These are phyloP conservation scores for Populus tomentosa DNA, from an alignment of 441 rosid species.

Conservation along the genomic window DNA sequence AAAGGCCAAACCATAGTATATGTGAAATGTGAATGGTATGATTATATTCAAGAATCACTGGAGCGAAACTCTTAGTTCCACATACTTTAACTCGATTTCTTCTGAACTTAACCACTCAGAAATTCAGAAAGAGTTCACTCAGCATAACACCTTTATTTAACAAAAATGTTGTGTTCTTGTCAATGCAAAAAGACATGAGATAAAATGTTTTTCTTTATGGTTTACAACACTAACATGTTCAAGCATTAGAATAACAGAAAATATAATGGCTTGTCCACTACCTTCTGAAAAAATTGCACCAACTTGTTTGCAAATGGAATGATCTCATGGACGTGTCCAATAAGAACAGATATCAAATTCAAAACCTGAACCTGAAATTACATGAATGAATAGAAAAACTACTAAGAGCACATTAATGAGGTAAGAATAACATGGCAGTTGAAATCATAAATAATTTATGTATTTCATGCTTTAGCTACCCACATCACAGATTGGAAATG, in stretches of 20 bases:
- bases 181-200: neutral
- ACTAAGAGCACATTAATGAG: neutral
- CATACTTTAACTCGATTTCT: neutral
- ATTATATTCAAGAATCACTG: neutral
- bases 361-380: slow-evolving; percentile 88
- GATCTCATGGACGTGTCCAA: slow-evolving; percentile 76
- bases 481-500: neutral
- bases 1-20: neutral
- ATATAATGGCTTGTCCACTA: slow-evolving; percentile 18
- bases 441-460: neutral
- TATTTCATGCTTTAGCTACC: neutral
- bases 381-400: neutral
- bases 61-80: neutral
- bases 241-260: neutral
- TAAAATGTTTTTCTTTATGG: neutral
- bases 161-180: neutral
- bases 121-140: neutral
- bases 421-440: neutral
- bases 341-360: slow-evolving; percentile 86
- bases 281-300: slow-evolving; percentile 91
- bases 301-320: slow-evolving; percentile 73
- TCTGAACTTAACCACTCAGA: neutral
- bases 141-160: neutral
- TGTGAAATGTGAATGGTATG: neutral
- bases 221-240: neutral